Evolutionary conservation across 495 filamentous ascomycete species (phyloP).

Genomic region (Peziza echinospora): DNA sequence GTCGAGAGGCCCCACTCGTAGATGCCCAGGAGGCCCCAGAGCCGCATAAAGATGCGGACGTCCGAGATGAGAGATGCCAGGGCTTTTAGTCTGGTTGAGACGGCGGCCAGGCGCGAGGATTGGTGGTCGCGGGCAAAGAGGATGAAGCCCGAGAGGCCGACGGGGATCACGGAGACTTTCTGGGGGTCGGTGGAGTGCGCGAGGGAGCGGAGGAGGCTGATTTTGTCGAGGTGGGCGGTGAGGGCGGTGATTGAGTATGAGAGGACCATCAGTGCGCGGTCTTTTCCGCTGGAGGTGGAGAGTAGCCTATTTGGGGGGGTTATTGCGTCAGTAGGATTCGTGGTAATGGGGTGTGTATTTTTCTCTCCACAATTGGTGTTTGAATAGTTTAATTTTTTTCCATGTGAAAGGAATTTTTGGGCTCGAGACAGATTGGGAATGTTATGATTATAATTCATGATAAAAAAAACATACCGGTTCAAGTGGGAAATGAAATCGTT

Average conservation of each 20-base stretch:
- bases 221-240: constrained; percentile 21
- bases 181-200: constrained; percentile 10
- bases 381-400: no score
- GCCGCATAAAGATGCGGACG: constrained; percentile 46
- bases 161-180: constrained; percentile 20
- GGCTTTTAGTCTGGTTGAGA: constrained; percentile 21
- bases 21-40: constrained; percentile 60
- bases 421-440: no score
- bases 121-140: constrained; percentile 20
- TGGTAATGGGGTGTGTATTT: no score
- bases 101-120: constrained; percentile 20
- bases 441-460: no score
- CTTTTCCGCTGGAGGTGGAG: constrained; percentile 36
- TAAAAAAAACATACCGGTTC: constrained; percentile 4
- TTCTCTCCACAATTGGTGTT: no score
- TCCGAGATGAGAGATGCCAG: constrained; percentile 36
- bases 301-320: constrained; percentile 21
- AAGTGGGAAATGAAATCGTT: constrained; percentile 3
- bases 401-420: no score
- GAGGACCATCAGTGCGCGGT: constrained; percentile 37
- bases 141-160: constrained; percentile 21
- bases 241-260: constrained; percentile 42
- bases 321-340: not conserved
- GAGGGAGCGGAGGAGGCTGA: constrained; percentile 8
- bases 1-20: constrained; percentile 47